Conservation (phyloP, 2,329 filamentous ascomycete species). For the Ophiostoma ips region DNA sequence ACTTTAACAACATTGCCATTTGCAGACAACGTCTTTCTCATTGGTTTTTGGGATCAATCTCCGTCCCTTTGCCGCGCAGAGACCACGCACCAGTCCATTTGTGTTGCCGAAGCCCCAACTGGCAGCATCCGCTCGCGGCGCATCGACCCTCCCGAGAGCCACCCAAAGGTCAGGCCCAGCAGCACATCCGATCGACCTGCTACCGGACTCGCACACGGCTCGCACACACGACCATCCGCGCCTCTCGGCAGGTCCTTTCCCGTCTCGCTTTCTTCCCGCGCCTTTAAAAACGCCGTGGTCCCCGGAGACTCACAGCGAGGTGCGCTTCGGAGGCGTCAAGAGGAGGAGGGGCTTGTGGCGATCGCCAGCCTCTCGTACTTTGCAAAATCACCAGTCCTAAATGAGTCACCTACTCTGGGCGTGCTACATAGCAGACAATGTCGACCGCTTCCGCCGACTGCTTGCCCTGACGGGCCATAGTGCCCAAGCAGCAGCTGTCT, state of each 20-base stretch:
- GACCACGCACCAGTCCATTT: background rate
- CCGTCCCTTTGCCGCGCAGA: background rate
- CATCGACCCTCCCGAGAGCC: background rate
- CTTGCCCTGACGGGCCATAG: conserved; percentile 57
- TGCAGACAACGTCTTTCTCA: no score
- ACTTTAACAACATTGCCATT: no score
- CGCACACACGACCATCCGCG: background rate
- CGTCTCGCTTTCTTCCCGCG: conserved; percentile 22
- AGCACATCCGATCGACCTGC: background rate
- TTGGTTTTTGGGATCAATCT: no score
- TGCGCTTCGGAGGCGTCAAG: conserved; percentile 47
- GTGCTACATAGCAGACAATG: conserved; percentile 93
- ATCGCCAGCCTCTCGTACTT: background rate
- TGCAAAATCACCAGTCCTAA: conserved; percentile 7
- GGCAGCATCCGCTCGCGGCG: background rate
- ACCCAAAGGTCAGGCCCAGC: no score
- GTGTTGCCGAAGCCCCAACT: background rate
- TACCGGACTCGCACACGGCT: background rate
- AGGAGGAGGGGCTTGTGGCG: conserved; percentile 19
- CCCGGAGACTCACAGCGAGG: conserved; percentile 81
- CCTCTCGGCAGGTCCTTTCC: background rate
- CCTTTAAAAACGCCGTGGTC: conserved; percentile 93
- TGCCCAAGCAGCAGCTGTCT: conserved; percentile 35
- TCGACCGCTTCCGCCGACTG: conserved; percentile 83
- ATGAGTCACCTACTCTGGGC: conserved; percentile 90